Evolutionary conservation across 2,329 filamentous ascomycete genomes (phyloP), one percentile per base, ranked within the genome.

Genomic region (Fusarium xyrophilum): DNA sequence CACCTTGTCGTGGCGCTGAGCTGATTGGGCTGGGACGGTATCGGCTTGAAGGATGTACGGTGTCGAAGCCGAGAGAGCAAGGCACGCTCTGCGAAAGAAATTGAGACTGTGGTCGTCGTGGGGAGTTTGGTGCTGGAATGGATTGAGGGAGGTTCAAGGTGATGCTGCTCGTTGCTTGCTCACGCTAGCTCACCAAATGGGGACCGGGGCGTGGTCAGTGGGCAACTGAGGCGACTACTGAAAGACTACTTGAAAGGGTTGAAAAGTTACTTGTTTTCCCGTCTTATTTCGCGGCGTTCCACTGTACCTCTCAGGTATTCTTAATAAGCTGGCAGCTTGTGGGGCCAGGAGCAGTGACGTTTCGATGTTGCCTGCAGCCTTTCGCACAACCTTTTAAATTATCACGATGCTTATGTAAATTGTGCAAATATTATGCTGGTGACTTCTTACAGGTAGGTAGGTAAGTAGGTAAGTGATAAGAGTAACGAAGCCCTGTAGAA

Each of bases 361-460:
- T 73, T 76, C 75, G 73, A 77, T 76, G 76, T 74, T 77, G 76
- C 75, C 75, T 76, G 73, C 72, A 60, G 51, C 52, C 32, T 28
- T 21, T 56, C 62, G 53, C 66, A 69, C 53, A 60, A 69, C 30
- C 30, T 15, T 15, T 33, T 7, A 50, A 46, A 13, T 32, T 43
- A 33, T 15, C 19, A 28, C 14, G 14, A 50, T 17, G 17, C 12
- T 60, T 69, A 35, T 69, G 67, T 67, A 60, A 30, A 7, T 35
- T 65, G 43, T 63, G 53, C 48, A 32, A 5, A 27, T 13, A 19
- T 53, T 63, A 43, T 44, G 48, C 32, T 19, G 25, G 32, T 15
- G 17, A 42, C 27, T 7, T 25, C 12, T n/a, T 27, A 19, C 23
- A 43, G 40, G 13, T 15, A 19, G 15, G n/a, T n/a, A n/a, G 33